Base-by-base conservation (phyloP, 1,284 basidiomycete genomes). In the Moesziomyces globuligerus region DNA sequence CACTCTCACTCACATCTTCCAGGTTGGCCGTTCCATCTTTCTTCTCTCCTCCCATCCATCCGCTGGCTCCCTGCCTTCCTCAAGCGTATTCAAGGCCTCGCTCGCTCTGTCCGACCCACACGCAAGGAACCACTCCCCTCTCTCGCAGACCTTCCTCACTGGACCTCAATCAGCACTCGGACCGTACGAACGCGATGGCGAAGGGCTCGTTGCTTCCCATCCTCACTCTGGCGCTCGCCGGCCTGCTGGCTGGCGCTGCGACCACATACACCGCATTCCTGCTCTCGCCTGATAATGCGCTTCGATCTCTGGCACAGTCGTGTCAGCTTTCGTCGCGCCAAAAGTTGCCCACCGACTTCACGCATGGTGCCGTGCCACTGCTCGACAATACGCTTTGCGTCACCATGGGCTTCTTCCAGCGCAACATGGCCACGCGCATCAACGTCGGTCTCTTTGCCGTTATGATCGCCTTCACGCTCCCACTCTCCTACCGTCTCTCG, bases 381-480 rank as follows among this genome's bases (percentile, higher is more conserved):
- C 46, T 72, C 24, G 70, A 72, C 50, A 72, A 72, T 47, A 40
- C 38, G n/a, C 55, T 72, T 11, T 72, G 70, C 46, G 29, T 51
- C n/a, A 61, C 56, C 15, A 64, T 72, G 59, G 52, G 51, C 52
- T 65, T 72, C 40, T 68, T 72, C 48, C 26, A 52, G 32, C 37
- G 28, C 21, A 43, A 21, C 38, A 55, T 55, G n/a, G 38, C 51
- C 15, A 65, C 57, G 39, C 65, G 65, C 0, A 49, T 68, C 52
- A 72, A 68, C 26, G 40, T 65, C 17, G 70, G 70, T 9, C 41
- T 72, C 4, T 61, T 58, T 28, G 39, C 70, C 21, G 50, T 72
- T 45, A 56, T 72, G 52, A 48, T 50, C 24, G 52, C 59, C 18
- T 47, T 54, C 37, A 54, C 51, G 7, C 32, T 68, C 3, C 65